Base-by-base conservation (phyloP, 345 rosid genomes). In the Corchorus olitorius region DNA sequence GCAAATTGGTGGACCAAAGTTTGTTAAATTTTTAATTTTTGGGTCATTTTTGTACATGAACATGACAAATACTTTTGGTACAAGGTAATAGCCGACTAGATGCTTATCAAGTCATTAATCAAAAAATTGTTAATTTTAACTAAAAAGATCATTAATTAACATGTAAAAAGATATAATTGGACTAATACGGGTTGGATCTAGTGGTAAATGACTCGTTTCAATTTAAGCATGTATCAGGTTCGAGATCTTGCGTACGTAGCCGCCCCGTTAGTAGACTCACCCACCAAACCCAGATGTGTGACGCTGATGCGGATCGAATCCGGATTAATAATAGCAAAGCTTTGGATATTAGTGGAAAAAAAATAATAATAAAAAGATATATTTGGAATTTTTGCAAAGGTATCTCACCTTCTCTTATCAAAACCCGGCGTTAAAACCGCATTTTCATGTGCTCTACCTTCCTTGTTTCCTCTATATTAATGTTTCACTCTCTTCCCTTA, bases 351-450 rank as follows among this genome's bases (percentile, higher is more conserved):
- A n/a, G n/a, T n/a, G n/a, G n/a, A n/a, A n/a, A n/a, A n/a, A n/a
- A n/a, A n/a, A n/a, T n/a, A n/a, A n/a, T n/a, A n/a, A n/a, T n/a
- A n/a, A n/a, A n/a, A n/a, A n/a, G n/a, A n/a, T n/a, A n/a, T n/a
- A n/a, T n/a, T 54, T 73, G 55, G 60, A 55, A 56, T 35, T 48
- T 69, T 5, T 19, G 65, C 59, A 33, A 50, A 76, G 43, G 76
- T 76, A 77, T 66, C 77, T 59, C 77, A 35, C 77, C 67, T 73
- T 63, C 72, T 49, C 49, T 48, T 74, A 52, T 71, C 84, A 39
- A 81, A 82, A 78, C 70, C 73, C 91, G 92, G 82, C 91, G 95
- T 76, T 81, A 83, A 65, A 77, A 37, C 59, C 83, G 93, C 79
- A 68, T 69, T 56, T 65, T 65, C 90, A 88, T 87, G 95, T 91